Percentiles rank a stretch among this genome's conserved stretches.
These are phyloP conservation scores for Boletus mariae DNA, from an alignment of 1,284 basidiomycete genomes.

Conservation along the genomic window DNA sequence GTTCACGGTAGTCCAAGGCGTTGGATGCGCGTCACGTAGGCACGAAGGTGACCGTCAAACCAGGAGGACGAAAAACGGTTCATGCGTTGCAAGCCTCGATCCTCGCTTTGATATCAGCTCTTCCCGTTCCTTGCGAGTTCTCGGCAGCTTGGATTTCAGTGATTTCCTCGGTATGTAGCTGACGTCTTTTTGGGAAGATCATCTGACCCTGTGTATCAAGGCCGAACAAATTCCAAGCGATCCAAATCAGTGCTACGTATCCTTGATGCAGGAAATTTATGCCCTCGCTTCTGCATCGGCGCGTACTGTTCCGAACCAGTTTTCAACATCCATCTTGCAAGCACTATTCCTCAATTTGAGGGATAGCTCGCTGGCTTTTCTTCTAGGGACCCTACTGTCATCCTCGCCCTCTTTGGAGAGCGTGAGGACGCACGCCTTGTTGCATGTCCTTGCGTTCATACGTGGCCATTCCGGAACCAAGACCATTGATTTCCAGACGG, in stretches of 20 bases:
- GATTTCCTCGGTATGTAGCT: constrained; percentile 12
- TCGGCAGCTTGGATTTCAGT: constrained; percentile 43
- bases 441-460: constrained; percentile 73
- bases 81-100: constrained; percentile 55
- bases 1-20: constrained; percentile 30
- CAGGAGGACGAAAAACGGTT: constrained; percentile 52
- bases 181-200: not conserved
- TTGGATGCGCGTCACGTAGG: constrained; percentile 43
- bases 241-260: constrained; percentile 44
- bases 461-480: constrained; percentile 65
- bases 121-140: constrained; percentile 40
- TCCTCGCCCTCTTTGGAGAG: constrained; percentile 30
- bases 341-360: constrained; percentile 67
- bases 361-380: constrained; percentile 76
- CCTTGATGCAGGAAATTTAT: constrained; percentile 61
- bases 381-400: constrained; percentile 65
- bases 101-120: constrained; percentile 44
- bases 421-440: constrained; percentile 45
- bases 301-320: constrained; percentile 34
- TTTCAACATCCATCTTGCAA: constrained; percentile 59
- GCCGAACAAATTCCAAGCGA: constrained; percentile 17
- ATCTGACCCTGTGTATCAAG: constrained; percentile 3
- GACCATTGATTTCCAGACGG: constrained; percentile 79
- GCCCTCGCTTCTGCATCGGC: constrained; percentile 52
- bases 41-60: constrained; percentile 52